phyloP scores from a whole-genome alignment of 1,284 basidiomycete genomes.

The Boletus sp. region DNA sequence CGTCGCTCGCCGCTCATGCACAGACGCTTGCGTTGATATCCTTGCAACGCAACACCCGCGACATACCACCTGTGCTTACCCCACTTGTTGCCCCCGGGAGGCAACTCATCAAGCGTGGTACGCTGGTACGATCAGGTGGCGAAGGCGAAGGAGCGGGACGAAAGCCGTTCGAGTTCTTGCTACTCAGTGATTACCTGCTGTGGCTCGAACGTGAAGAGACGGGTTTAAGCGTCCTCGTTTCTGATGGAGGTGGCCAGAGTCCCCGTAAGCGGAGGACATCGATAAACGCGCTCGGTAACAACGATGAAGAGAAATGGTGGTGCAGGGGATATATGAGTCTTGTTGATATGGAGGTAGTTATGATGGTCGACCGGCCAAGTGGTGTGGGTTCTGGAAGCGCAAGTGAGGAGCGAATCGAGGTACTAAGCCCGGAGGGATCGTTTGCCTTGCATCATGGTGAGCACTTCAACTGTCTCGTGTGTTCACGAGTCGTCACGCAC shows the following conservation, averaged over 20 bases:
- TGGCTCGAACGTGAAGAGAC: constrained; percentile 59
- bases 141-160: constrained; percentile 26
- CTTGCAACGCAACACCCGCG: constrained; percentile 69
- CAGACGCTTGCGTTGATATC: constrained; percentile 71
- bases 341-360: constrained; percentile 73
- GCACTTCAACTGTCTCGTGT: background rate
- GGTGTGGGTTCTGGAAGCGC: constrained; percentile 8
- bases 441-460: constrained; percentile 73
- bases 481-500: background rate
- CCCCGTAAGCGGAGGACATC: constrained; percentile 24
- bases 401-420: constrained; percentile 57
- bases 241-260: constrained; percentile 19
- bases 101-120: constrained; percentile 65
- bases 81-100: constrained; percentile 72
- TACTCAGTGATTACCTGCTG: constrained; percentile 78
- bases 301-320: constrained; percentile 53
- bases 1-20: constrained; percentile 71
- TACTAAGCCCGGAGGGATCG: constrained; percentile 72
- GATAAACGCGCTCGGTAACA: constrained; percentile 15
- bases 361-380: constrained; percentile 41
- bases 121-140: constrained; percentile 39
- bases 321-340: constrained; percentile 68
- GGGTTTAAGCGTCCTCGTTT: constrained; percentile 12
- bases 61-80: constrained; percentile 59
- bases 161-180: constrained; percentile 58